These are phyloP conservation scores for Trichosporon sp. DNA, from an alignment of 1,284 basidiomycete genomes.

Conservation along the genomic window DNA sequence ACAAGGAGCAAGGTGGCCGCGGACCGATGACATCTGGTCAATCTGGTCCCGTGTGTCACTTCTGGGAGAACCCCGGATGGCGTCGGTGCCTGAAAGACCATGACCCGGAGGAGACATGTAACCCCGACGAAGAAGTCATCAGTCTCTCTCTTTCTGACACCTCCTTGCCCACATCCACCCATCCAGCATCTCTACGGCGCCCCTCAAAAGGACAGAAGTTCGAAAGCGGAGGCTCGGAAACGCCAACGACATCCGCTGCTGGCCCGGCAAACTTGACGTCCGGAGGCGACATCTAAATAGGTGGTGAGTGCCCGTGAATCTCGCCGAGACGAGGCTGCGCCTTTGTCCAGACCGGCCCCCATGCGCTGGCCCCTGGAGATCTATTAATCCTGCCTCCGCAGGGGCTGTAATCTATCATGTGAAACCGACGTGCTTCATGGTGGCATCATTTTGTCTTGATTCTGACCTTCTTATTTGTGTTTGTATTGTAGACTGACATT, in stretches of 20 bases:
- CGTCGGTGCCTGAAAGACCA: background rate
- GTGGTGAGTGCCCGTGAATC: background rate
- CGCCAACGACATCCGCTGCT: background rate
- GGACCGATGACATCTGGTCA: background rate
- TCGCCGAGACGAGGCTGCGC: background rate
- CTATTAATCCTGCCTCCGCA: background rate
- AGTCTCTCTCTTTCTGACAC: background rate
- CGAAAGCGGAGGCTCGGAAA: background rate
- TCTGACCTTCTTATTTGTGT: background rate
- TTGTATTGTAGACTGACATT: background rate
- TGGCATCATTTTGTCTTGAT: background rate
- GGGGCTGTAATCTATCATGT: background rate
- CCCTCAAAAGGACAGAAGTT: background rate
- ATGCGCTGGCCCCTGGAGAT: background rate
- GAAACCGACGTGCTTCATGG: background rate
- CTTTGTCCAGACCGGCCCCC: background rate
- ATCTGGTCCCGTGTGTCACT: background rate
- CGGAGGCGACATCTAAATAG: background rate
- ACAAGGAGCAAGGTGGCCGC: background rate
- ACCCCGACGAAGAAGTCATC: conserved; percentile 1
- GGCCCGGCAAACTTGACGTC: background rate
- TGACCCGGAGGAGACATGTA: background rate
- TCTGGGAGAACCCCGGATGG: background rate
- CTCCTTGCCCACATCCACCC: conserved; percentile 3
- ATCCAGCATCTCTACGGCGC: background rate